Conservation (phyloP, 2,329 filamentous ascomycete genomes). For the Penicillium sp. region DNA sequence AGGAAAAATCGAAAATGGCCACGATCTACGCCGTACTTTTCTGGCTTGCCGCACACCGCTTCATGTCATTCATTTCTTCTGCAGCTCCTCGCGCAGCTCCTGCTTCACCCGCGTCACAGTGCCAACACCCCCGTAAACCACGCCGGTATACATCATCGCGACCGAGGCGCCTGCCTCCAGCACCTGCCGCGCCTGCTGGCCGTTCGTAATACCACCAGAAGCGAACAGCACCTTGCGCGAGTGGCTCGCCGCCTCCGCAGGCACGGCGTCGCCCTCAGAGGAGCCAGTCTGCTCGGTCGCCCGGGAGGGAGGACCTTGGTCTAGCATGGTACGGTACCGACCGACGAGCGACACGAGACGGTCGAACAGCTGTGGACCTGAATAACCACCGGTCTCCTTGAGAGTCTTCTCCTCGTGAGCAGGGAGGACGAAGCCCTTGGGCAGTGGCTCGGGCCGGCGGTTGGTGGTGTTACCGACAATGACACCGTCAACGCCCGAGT, state of each 20-base stretch:
- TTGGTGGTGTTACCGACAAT: conserved; percentile 98
- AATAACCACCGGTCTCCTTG: conserved; percentile 82
- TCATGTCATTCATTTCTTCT: conserved; percentile 27
- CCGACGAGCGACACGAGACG: conserved; percentile 76
- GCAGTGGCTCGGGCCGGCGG: conserved; percentile 69
- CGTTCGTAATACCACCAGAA: conserved; percentile 88
- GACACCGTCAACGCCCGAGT: conserved; percentile 86
- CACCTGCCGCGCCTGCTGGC: conserved; percentile 76
- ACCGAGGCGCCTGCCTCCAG: conserved; percentile 87
- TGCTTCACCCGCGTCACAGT: conserved; percentile 58
- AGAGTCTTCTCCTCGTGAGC: conserved; percentile 67
- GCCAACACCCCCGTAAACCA: conserved; percentile 65
- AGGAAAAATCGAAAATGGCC: neutral
- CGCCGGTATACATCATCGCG: conserved; percentile 86
- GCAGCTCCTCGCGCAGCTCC: conserved; percentile 46
- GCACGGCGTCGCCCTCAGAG: conserved; percentile 20
- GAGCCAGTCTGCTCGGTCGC: neutral
- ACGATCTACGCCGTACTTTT: neutral
- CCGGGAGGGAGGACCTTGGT: conserved; percentile 47
- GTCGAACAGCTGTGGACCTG: conserved; percentile 84
- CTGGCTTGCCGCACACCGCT: conserved; percentile 12
- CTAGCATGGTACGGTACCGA: conserved; percentile 72
- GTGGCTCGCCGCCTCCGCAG: conserved; percentile 11
- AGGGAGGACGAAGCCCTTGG: conserved; percentile 66
- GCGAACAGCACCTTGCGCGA: conserved; percentile 83